Evolutionary conservation across 139 green algal genomes (phyloP).

Genomic region (Pedinophyceae sp.): DNA sequence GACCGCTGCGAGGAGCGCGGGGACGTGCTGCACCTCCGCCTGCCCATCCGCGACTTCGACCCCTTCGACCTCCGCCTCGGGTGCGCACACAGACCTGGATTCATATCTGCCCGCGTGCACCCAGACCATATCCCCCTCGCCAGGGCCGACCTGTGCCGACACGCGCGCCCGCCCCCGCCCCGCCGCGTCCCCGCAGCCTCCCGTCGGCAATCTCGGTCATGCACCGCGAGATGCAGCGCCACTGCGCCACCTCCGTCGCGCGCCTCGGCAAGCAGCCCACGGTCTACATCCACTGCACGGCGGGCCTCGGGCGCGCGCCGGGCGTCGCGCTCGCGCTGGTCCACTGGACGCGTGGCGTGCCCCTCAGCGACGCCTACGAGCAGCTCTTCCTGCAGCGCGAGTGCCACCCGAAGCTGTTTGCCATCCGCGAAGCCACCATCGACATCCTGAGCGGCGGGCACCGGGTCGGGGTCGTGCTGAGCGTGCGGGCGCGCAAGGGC

Average conservation of each 20-base stretch:
- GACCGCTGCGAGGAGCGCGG: slow-evolving; percentile 29
- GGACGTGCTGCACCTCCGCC: slow-evolving; percentile 50
- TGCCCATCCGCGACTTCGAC: slow-evolving; percentile 76
- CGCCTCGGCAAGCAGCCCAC: no score
- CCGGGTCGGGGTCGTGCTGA: slow-evolving; percentile 16
- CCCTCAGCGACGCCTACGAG: slow-evolving; percentile 40
- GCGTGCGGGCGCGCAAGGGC: slow-evolving; percentile 10
- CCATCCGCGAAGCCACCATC: slow-evolving; percentile 59
- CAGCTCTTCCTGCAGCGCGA: slow-evolving; percentile 21
- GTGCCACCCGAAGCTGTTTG: slow-evolving; percentile 40
- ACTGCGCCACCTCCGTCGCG: no score
- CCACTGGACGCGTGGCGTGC: slow-evolving; percentile 63
- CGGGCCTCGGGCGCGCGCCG: slow-evolving; percentile 75
- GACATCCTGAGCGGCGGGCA: slow-evolving; percentile 56
- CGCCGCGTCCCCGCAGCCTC: no score
- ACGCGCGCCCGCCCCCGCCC: no score
- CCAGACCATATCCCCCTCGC: no score
- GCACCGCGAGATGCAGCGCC: no score
- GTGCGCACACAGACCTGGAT: no score
- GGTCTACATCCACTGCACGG: slow-evolving; percentile 90
- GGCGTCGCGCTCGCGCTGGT: slow-evolving; percentile 79
- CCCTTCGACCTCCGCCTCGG: slow-evolving; percentile 50
- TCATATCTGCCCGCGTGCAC: no score
- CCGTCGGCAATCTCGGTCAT: no score
- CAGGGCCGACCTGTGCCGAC: no score